Base-by-base conservation (phyloP, 1,139 yeast species). In the Yamadazyma diospyri region DNA sequence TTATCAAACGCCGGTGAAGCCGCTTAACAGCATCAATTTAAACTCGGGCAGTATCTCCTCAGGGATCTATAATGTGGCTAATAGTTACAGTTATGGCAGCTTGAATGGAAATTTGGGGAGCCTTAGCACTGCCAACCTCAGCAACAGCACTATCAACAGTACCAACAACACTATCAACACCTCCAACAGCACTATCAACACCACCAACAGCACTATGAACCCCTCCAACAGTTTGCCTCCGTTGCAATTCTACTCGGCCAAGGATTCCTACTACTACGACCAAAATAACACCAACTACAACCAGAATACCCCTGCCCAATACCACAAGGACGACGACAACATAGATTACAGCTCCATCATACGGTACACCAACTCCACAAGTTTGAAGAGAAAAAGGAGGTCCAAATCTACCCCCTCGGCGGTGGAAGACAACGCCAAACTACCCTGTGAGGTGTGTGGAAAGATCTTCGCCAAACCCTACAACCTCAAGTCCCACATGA, bases 401-500 rank as follows among this genome's bases (percentile, higher is more conserved):
- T 35, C 40, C 25, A 38, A 41, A 30, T 16, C 38, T 14, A 21
- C 36, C 18, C 16, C 20, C 30, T 10, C 12, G 8, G 11, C 4
- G 17, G 25, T 6, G 19, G 16, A n/a, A 7, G 28, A 13, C 10
- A 28, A 33, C 10, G 34, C 42, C 5, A 39, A 42, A 22, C 71
- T 60, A 45, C 63, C 68, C 2, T 76, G 81, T 46, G 53, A 58
- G 8, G 52, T 59, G 11, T 76, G 81, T 48, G 66, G 62, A 6
- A 76, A 74, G 47, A 60, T 61, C 4, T 76, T 76, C 48, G 69
- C 63, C 39, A 72, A 73, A 43, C 76, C 76, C 7, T 76, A 76
- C 53, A 76, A 76, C 47, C 56, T 76, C 35, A 72, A 72, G 45
- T 67, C 74, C 13, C 81, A 76, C 48, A 64, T 69, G 68, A 72